phyloP scores from a whole-genome alignment of 768 basidiomycete species.

The Serendipita sp. region DNA sequence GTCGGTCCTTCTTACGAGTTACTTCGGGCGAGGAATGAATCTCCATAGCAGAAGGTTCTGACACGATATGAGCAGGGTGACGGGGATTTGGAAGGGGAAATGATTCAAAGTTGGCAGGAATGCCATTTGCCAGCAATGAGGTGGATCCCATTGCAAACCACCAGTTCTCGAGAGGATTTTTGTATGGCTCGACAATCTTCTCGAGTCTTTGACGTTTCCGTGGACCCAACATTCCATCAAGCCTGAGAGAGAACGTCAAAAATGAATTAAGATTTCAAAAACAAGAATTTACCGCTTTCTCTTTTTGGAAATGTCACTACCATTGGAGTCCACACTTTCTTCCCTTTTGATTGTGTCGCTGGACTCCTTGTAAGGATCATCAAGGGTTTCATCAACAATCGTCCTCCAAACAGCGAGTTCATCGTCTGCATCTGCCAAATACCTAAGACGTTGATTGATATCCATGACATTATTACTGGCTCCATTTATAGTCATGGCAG shows the following conservation, averaged over 20 bases:
- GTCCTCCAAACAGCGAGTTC: not conserved
- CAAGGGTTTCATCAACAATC: not conserved
- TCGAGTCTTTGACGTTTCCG: not conserved
- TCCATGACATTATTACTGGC: not conserved
- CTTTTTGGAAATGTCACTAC: not conserved
- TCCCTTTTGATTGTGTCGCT: not conserved
- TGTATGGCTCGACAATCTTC: not conserved
- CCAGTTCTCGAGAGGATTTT: slow-evolving; percentile 33
- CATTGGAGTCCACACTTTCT: not conserved
- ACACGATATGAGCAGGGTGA: not conserved
- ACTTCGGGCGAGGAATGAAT: too few species aligned
- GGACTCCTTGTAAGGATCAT: not conserved
- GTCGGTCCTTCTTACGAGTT: too few species aligned
- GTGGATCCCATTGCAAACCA: slow-evolving; percentile 57
- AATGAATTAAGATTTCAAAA: not conserved
- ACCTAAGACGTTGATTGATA: not conserved
- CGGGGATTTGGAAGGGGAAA: not conserved
- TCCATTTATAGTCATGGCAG: not conserved
- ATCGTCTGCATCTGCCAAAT: not conserved
- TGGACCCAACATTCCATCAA: not conserved
- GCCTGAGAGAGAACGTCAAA: not conserved
- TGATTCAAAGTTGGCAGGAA: slow-evolving; percentile 26
- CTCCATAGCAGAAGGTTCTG: too few species aligned
- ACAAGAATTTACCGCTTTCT: not conserved
- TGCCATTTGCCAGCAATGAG: slow-evolving; percentile 41